Conservation (phyloP, 148 eudicot genomes). For the Pharnaceum exiguum region DNA sequence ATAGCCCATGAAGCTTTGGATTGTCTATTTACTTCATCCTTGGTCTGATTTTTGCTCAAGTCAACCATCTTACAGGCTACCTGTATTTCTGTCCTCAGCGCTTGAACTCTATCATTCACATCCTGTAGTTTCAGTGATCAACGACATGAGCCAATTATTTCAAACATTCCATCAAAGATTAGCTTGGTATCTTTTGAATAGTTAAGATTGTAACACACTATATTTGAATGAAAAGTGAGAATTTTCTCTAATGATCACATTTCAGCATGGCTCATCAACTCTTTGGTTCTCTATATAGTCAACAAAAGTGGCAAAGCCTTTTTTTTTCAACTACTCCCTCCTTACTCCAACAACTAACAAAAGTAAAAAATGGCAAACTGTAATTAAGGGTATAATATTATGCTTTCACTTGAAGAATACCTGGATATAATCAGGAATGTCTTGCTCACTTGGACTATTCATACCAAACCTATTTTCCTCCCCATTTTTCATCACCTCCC, state of each 20-base stretch:
- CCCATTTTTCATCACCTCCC: conserved; percentile 26
- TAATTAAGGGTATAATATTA: neutral
- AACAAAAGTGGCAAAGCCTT: too few relatives aligned
- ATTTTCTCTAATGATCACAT: too few relatives aligned
- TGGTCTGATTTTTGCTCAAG: conserved; percentile 32
- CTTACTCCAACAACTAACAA: too few relatives aligned
- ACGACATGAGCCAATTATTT: too few relatives aligned
- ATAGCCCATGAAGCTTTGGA: conserved; percentile 70
- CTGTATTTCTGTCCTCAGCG: conserved; percentile 34
- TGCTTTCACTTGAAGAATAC: conserved; percentile 16
- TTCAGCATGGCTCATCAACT: too few relatives aligned
- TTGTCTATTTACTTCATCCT: conserved; percentile 45
- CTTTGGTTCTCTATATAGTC: too few relatives aligned
- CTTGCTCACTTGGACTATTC: conserved; percentile 25
- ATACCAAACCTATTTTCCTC: conserved; percentile 18
- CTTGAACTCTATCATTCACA: conserved; percentile 33
- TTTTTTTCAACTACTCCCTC: too few relatives aligned
- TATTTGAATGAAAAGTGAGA: too few relatives aligned
- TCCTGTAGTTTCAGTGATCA: conserved; percentile 27
- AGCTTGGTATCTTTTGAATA: too few relatives aligned
- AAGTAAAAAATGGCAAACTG: too few relatives aligned
- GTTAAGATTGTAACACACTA: too few relatives aligned
- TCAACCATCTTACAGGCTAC: conserved; percentile 24
- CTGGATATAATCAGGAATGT: conserved; percentile 28
- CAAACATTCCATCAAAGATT: too few relatives aligned